These are phyloP conservation scores for Eucalyptus shirleyi DNA, from an alignment of 345 rosid species.

Conservation along the genomic window DNA sequence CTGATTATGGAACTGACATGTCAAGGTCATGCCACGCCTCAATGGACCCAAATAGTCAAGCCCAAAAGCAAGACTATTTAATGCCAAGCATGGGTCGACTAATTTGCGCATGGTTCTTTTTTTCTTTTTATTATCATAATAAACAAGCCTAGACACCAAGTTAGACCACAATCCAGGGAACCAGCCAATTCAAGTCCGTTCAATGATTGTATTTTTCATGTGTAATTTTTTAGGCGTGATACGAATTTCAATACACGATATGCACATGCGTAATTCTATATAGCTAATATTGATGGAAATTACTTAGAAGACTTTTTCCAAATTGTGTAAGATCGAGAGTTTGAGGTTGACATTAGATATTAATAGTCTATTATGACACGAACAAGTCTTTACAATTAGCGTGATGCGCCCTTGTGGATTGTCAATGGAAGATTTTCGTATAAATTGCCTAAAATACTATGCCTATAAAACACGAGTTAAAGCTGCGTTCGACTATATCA, in stretches of 20 bases:
- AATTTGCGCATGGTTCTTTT: not conserved
- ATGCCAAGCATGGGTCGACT: not conserved
- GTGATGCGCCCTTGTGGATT: not conserved
- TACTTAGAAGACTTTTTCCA: not conserved
- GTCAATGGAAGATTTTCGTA: not conserved
- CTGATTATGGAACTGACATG: too few relatives aligned
- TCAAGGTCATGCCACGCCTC: too few relatives aligned
- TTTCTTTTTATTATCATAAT: too few relatives aligned
- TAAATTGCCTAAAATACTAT: not conserved
- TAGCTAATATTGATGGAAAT: not conserved
- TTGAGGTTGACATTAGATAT: not conserved
- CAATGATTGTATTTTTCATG: not conserved
- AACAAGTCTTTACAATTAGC: not conserved
- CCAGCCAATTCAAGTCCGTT: not conserved
- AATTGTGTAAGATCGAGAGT: not conserved
- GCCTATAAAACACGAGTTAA: not conserved
- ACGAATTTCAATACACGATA: not conserved
- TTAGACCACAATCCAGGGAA: not conserved
- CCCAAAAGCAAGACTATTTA: not conserved
- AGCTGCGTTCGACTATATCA: not conserved
- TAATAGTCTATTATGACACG: not conserved
- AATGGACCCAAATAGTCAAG: not conserved
- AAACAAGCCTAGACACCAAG: not conserved
- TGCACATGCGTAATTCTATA: too few relatives aligned
- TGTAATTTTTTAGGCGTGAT: not conserved